Percentiles rank a stretch among this genome's conserved stretches.
Conservation (phyloP, 306 rosid genomes). For the Lathyrus aphaca region DNA sequence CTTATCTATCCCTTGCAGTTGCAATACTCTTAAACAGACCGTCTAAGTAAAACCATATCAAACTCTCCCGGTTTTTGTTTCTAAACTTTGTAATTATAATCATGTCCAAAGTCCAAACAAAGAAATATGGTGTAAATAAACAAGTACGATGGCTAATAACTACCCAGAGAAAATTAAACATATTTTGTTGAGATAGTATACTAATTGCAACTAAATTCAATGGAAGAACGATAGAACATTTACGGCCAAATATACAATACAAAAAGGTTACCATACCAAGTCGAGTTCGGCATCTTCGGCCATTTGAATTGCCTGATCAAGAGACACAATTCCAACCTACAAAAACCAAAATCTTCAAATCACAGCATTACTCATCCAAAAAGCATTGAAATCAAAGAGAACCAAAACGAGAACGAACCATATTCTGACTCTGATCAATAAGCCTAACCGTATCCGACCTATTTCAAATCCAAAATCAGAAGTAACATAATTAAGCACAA, state of each 20-base stretch:
- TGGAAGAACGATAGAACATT: not conserved
- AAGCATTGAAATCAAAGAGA: not conserved
- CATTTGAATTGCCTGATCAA: constrained; percentile 66
- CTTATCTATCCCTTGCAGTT: not conserved
- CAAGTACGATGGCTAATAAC: not conserved
- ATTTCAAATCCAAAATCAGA: constrained; percentile 42
- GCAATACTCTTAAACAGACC: not conserved
- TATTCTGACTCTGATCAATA: constrained; percentile 81
- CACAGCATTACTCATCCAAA: not conserved
- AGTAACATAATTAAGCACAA: constrained; percentile 22
- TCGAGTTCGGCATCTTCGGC: constrained; percentile 85
- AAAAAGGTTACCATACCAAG: constrained; percentile 54
- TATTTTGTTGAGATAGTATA: not conserved
- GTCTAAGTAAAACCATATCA: constrained; percentile 2
- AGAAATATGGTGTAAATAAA: not conserved
- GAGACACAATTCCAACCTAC: constrained; percentile 84
- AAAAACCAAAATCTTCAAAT: constrained; percentile 34
- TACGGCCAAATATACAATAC: too few relatives aligned
- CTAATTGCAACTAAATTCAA: constrained; percentile 13
- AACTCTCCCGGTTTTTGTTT: constrained; percentile 7
- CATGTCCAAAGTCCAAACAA: constrained; percentile 9
- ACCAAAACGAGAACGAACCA: constrained; percentile 60
- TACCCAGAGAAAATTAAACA: constrained; percentile 14
- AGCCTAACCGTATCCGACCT: constrained; percentile 90
- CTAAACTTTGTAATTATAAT: not conserved